These are phyloP conservation scores for Hanseniaspora uvarum DNA, from an alignment of 1,139 yeast genomes.

Conservation along the genomic window DNA sequence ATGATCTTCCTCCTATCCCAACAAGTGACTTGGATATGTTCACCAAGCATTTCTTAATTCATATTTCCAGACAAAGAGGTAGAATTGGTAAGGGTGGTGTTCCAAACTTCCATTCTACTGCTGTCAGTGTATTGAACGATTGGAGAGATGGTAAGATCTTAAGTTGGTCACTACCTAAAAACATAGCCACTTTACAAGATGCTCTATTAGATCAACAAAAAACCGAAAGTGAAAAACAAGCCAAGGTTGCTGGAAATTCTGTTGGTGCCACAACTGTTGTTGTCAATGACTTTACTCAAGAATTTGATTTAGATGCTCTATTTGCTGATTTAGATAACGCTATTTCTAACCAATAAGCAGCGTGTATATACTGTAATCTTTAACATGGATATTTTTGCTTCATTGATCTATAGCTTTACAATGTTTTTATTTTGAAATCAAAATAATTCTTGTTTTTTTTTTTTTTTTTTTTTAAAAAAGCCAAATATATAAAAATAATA, in stretches of 20 bases:
- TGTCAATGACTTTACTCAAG: slow-evolving; percentile 87
- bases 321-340: slow-evolving; percentile 36
- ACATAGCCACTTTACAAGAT: slow-evolving; percentile 38
- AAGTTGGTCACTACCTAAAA: slow-evolving; percentile 84
- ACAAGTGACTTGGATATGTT: slow-evolving; percentile 50
- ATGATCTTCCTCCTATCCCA: slow-evolving; percentile 76
- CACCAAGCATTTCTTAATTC: slow-evolving; percentile 76
- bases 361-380: background rate
- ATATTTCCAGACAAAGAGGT: slow-evolving; percentile 86
- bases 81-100: slow-evolving; percentile 87
- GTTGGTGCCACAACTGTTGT: slow-evolving; percentile 49
- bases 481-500: slow-evolving; percentile 83
- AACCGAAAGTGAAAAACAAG: slow-evolving; percentile 22
- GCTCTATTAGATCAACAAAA: slow-evolving; percentile 26
- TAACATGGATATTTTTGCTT: background rate
- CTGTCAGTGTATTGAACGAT: slow-evolving; percentile 71
- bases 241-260: slow-evolving; percentile 27
- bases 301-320: slow-evolving; percentile 80
- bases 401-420: background rate
- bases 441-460: background rate
- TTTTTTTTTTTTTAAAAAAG: slow-evolving; percentile 32
- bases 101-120: slow-evolving; percentile 82
- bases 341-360: slow-evolving; percentile 23
- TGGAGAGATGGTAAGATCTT: slow-evolving; percentile 95
- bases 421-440: background rate